These are phyloP conservation scores for Singerocomus rubriflavus DNA, from an alignment of 1,284 basidiomycete genomes.

Conservation along the genomic window DNA sequence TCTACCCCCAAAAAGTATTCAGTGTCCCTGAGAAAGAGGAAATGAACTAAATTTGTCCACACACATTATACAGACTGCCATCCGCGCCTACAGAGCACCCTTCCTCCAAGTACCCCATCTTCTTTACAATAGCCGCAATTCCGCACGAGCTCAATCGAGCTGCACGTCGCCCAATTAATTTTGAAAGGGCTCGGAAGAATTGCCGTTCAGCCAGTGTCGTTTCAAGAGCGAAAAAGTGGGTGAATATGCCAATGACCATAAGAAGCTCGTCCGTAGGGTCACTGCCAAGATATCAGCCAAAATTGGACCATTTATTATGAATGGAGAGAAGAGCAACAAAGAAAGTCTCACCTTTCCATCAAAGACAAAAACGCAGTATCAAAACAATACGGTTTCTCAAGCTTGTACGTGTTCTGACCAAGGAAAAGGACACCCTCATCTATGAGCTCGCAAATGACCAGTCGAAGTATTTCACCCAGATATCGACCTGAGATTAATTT, in stretches of 20 bases:
- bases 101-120: constrained; percentile 87
- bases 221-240: constrained; percentile 92
- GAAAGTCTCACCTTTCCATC: constrained; percentile 75
- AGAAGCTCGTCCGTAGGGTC: constrained; percentile 98
- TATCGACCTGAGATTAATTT: constrained; percentile 99
- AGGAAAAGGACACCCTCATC: constrained; percentile 97
- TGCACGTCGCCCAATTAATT: constrained; percentile 86
- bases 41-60: constrained; percentile 28
- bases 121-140: constrained; percentile 91
- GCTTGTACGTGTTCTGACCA: constrained; percentile 97
- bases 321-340: not conserved
- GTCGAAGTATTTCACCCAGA: constrained; percentile 92
- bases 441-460: constrained; percentile 93
- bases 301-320: not conserved
- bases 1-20: constrained; percentile 46
- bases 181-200: constrained; percentile 91
- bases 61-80: constrained; percentile 88
- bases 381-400: constrained; percentile 89
- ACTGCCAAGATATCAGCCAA: constrained; percentile 39
- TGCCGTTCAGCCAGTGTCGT: constrained; percentile 92
- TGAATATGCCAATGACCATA: constrained; percentile 95
- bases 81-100: constrained; percentile 90
- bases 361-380: constrained; percentile 97
- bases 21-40: constrained; percentile 6
- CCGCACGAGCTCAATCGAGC: constrained; percentile 89